phyloP scores from a whole-genome alignment of 2,329 filamentous ascomycete genomes.

The Byssochlamys sp. region DNA sequence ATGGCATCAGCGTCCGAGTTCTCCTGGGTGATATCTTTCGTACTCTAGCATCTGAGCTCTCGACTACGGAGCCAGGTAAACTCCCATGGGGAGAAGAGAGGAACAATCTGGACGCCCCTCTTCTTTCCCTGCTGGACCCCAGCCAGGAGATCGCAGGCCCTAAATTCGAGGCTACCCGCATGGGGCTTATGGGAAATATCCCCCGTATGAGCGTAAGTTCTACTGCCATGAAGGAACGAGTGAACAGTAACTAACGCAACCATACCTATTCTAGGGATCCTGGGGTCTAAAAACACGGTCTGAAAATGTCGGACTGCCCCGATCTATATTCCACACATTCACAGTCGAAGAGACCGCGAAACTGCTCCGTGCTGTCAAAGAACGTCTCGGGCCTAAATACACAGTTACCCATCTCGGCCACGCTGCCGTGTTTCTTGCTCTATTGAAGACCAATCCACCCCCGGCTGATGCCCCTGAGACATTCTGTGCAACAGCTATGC shows the following conservation, averaged over 20 bases:
- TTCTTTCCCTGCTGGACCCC: neutral
- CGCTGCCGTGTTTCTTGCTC: slow-evolving; percentile 3
- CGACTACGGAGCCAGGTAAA: neutral
- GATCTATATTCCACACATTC: slow-evolving; percentile 4
- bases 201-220: neutral
- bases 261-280: neutral
- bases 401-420: slow-evolving; percentile 3
- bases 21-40: slow-evolving; percentile 2
- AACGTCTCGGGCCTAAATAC: neutral
- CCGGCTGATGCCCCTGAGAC: neutral
- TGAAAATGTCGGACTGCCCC: neutral
- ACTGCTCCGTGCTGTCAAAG: slow-evolving; percentile 1
- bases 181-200: neutral
- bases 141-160: neutral
- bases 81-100: slow-evolving; percentile 4
- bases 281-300: neutral
- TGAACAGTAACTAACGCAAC: neutral
- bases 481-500: neutral
- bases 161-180: neutral
- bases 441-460: slow-evolving; percentile 1
- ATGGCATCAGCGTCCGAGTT: slow-evolving; percentile 3
- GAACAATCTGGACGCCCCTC: slow-evolving; percentile 1
- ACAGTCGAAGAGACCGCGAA: neutral
- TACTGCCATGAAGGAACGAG: neutral
- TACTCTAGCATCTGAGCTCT: neutral